Base-by-base conservation (phyloP, 345 rosid genomes). In the Lenwebbia sp. region DNA sequence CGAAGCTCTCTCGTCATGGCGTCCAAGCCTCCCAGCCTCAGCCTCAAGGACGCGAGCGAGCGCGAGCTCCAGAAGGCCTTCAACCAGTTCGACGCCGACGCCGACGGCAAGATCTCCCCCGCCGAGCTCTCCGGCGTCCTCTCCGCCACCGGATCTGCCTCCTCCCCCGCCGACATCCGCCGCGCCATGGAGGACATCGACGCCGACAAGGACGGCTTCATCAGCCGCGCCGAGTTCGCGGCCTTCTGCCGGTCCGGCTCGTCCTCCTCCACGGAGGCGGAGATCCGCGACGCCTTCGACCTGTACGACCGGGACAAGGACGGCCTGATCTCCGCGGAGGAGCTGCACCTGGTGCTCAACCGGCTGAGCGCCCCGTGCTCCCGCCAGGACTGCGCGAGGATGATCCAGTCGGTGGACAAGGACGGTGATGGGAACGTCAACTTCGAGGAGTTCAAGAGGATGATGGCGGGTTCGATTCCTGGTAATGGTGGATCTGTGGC, bases 21-120 rank as follows among this genome's bases (percentile, higher is more conserved):
- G 19, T 50, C 53, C 51, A 30, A 13, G 55, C 83, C 49, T 33
- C 40, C 65, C 83, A 76, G 25, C 82, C 78, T 70, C 78, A 70
- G 52, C 87, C 74, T 54, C 84, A 47, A 56, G 30, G 44, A 51
- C 52, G 41, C 44, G 40, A 30, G 17, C 81, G 75, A 25, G 55
- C 85, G 82, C 41, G 90, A 90, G 85, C 89, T 92, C 84, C 55
- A 84, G 83, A 81, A 50, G 83, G 84, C 89, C 54, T 92, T 89
- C 86, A 28, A 86, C 84, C 88, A 89, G 54, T 89, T 90, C 89
- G 93, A 90, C 87, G 12, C 88, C 83, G 84, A 90, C 85, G 75
- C 81, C 54, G 92, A 92, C 89, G 93, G 92, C 85, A 89, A 84
- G 91, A 90, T 92, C 91, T 92, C 92, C 85, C 17, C 51, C 23